Percentiles rank a stretch among this genome's conserved stretches.
phyloP scores from a whole-genome alignment of 2,329 filamentous ascomycete species.

The Samsoniella hepiali region DNA sequence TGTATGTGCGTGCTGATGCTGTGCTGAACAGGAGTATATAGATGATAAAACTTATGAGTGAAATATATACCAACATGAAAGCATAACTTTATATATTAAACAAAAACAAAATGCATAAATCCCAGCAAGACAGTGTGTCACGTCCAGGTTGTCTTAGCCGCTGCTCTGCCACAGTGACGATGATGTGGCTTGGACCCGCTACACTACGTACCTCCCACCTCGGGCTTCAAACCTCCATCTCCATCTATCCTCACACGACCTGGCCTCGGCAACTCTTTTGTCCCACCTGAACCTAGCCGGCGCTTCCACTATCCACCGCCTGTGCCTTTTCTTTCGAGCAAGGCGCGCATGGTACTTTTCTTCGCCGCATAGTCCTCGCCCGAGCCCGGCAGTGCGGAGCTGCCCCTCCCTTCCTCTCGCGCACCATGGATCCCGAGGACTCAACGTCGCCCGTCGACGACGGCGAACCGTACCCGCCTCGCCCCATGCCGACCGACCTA shows the following conservation, averaged over 20 bases:
- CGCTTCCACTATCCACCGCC: neutral
- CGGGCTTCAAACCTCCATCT: slow-evolving; percentile 2
- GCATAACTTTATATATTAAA: neutral
- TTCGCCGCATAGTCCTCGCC: slow-evolving; percentile 26
- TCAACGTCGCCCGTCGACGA: slow-evolving; percentile 41
- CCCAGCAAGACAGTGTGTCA: neutral
- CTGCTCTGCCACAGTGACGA: slow-evolving; percentile 13
- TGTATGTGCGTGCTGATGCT: slow-evolving; percentile 17
- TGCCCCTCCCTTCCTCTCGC: slow-evolving; percentile 35
- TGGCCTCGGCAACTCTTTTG: neutral
- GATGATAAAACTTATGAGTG: neutral
- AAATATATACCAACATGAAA: neutral
- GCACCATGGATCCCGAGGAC: slow-evolving; percentile 58
- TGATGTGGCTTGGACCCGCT: slow-evolving; percentile 17
- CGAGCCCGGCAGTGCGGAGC: slow-evolving; percentile 33
- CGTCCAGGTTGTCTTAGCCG: neutral
- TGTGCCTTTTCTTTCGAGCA: neutral
- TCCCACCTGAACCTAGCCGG: neutral
- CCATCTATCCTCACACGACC: slow-evolving; percentile 16
- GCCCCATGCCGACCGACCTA: slow-evolving; percentile 73
- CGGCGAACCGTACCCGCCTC: slow-evolving; percentile 37
- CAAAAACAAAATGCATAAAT: neutral
- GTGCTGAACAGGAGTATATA: slow-evolving; percentile 3
- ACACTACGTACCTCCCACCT: slow-evolving; percentile 10
- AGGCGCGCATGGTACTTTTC: slow-evolving; percentile 9